These are phyloP conservation scores for Testicularia cyperi DNA, from an alignment of 1,284 basidiomycete genomes.

Conservation along the genomic window DNA sequence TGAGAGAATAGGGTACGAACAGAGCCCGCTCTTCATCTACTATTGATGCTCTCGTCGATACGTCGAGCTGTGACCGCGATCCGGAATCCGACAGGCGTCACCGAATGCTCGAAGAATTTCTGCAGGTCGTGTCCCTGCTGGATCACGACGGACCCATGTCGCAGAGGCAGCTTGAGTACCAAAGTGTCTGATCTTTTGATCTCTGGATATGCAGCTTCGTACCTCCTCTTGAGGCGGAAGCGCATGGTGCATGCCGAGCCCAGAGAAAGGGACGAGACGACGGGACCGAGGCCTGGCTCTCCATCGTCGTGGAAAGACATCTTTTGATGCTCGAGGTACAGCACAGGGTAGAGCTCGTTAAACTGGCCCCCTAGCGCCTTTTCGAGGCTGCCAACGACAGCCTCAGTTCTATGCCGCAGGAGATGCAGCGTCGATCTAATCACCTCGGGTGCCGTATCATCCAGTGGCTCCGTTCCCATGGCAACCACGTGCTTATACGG, in stretches of 20 bases:
- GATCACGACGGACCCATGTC: conserved; percentile 25
- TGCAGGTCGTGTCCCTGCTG: conserved; percentile 33
- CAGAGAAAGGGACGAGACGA: conserved; percentile 39
- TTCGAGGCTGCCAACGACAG: not conserved
- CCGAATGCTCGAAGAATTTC: conserved; percentile 17
- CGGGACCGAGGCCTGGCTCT: conserved; percentile 36
- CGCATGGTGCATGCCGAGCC: conserved; percentile 35
- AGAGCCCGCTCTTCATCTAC: not conserved
- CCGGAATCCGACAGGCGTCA: conserved; percentile 20
- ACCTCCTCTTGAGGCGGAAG: conserved; percentile 34
- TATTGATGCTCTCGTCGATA: conserved; percentile 8
- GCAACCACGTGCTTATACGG: conserved; percentile 39
- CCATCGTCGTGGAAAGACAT: conserved; percentile 50
- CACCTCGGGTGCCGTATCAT: conserved; percentile 1
- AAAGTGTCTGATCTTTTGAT: conserved; percentile 1
- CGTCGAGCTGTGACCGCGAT: conserved; percentile 25
- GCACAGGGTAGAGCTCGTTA: conserved; percentile 47
- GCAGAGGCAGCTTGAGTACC: conserved; percentile 15
- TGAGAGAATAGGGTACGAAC: too few relatives aligned
- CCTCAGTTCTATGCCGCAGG: conserved; percentile 6
- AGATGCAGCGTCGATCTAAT: conserved; percentile 12
- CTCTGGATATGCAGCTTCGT: not conserved
- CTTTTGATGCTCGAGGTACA: conserved; percentile 31
- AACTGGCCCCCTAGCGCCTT: conserved; percentile 7
- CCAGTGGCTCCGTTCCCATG: conserved; percentile 27